Evolutionary conservation across 2,329 filamentous ascomycete genomes (phyloP).

Genomic region (Trichothecium sympodiale): DNA sequence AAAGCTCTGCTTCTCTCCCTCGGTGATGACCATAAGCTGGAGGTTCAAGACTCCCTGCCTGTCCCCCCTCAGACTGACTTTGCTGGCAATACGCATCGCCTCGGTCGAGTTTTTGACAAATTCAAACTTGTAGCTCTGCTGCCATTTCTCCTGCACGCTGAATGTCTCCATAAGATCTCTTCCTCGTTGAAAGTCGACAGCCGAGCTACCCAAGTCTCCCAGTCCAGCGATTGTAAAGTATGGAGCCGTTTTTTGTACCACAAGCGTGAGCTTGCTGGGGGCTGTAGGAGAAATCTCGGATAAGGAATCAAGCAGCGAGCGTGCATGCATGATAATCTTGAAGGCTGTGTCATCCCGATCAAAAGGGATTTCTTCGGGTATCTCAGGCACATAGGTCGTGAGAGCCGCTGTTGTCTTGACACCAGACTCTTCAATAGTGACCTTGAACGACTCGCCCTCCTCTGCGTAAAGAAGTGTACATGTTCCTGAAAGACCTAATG

Average conservation of each 20-base stretch:
- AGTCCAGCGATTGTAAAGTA: slow-evolving; percentile 63
- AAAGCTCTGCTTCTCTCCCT: slow-evolving; percentile 58
- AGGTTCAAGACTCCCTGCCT: slow-evolving; percentile 81
- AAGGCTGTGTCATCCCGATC: slow-evolving; percentile 68
- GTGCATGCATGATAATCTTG: slow-evolving; percentile 88
- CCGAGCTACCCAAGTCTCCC: slow-evolving; percentile 47
- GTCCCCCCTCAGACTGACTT: slow-evolving; percentile 85
- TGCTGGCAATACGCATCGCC: slow-evolving; percentile 87
- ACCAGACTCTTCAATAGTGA: slow-evolving; percentile 76
- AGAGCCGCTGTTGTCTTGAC: slow-evolving; percentile 85
- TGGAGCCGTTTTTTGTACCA: slow-evolving; percentile 51
- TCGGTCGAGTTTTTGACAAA: slow-evolving; percentile 76
- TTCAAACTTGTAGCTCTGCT: slow-evolving; percentile 75
- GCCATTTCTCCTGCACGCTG: slow-evolving; percentile 46
- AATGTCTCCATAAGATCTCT: slow-evolving; percentile 66
- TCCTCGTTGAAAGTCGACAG: slow-evolving; percentile 55
- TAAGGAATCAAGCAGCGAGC: slow-evolving; percentile 60
- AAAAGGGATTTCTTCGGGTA: slow-evolving; percentile 75
- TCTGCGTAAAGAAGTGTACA: slow-evolving; percentile 72
- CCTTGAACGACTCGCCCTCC: slow-evolving; percentile 66
- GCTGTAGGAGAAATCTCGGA: slow-evolving; percentile 58
- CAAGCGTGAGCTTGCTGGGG: slow-evolving; percentile 62
- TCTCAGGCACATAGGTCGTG: slow-evolving; percentile 73
- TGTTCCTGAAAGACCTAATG: slow-evolving; percentile 72
- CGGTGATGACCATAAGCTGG: slow-evolving; percentile 92